Evolutionary conservation across 73 alveolate species (phyloP).

Genomic region (Paramecium sexaurelia): DNA sequence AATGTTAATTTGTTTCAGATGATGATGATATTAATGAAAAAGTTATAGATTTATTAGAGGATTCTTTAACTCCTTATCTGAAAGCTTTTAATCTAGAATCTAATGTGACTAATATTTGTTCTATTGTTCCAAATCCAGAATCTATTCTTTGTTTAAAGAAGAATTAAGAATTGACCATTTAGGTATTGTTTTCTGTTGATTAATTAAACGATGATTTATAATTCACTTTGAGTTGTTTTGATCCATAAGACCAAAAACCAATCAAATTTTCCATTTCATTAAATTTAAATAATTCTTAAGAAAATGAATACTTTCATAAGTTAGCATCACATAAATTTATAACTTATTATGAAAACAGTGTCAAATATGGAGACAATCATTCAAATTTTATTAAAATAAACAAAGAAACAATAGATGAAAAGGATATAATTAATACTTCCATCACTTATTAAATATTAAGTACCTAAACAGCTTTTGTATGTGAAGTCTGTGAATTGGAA

Average conservation of each 20-base stretch:
- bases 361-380: neutral
- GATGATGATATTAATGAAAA: constrained; percentile 64
- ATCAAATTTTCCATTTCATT: neutral
- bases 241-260: neutral
- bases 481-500: constrained; percentile 29
- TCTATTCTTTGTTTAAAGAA: constrained; percentile 7
- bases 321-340: neutral
- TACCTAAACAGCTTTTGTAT: constrained; percentile 22
- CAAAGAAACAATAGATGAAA: neutral
- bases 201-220: neutral
- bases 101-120: neutral
- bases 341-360: neutral
- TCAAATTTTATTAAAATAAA: neutral
- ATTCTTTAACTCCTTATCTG: constrained; percentile 70
- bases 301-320: constrained; percentile 38
- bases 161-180: constrained; percentile 16
- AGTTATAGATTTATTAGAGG: constrained; percentile 75
- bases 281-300: neutral
- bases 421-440: neutral
- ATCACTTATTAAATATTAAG: neutral
- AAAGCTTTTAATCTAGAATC: constrained; percentile 40
- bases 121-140: constrained; percentile 9
- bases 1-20: constrained; percentile 63
- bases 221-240: neutral
- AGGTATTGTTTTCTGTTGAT: constrained; percentile 14